These are phyloP conservation scores for Cinnamomum micranthum DNA, from an alignment of 164 flowering plant genomes.

Conservation along the genomic window DNA sequence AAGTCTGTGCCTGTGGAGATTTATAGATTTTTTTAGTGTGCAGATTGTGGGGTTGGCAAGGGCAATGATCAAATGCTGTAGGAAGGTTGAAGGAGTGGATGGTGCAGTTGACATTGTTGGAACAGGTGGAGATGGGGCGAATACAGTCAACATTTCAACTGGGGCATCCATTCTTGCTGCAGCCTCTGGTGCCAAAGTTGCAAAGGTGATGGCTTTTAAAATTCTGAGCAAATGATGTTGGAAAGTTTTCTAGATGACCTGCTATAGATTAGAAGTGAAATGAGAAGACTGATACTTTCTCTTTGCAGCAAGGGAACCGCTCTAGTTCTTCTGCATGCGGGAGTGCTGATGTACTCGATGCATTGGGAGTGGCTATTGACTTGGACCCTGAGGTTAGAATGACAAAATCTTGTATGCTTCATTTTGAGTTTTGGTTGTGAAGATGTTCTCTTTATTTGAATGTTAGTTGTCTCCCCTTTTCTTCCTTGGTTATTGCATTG, in stretches of 20 bases:
- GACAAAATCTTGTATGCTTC: not conserved
- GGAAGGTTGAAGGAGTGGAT: conserved; percentile 68
- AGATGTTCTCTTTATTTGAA: not conserved
- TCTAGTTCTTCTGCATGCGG: conserved; percentile 98
- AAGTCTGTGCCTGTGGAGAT: not conserved
- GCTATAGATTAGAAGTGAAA: not conserved
- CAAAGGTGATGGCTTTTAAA: conserved; percentile 51
- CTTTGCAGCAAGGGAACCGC: conserved; percentile 87
- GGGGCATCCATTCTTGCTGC: conserved; percentile 96
- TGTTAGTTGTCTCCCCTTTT: not conserved
- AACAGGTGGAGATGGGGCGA: conserved; percentile 98
- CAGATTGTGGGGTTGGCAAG: conserved; percentile 91
- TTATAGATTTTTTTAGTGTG: not conserved
- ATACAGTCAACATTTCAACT: conserved; percentile 91
- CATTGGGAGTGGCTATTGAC: conserved; percentile 65
- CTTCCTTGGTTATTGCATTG: not conserved
- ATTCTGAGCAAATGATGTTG: not conserved
- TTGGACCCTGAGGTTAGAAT: conserved; percentile 78
- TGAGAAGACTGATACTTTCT: not conserved
- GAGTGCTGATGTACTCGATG: conserved; percentile 94
- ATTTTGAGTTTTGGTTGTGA: not conserved
- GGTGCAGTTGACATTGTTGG: conserved; percentile 94
- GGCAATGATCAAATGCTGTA: conserved; percentile 67
- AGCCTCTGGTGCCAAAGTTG: conserved; percentile 92
- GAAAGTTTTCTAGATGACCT: conserved; percentile 1